Base-by-base conservation (phyloP, 805 yeast species). In the Lipomyces anomalus region DNA sequence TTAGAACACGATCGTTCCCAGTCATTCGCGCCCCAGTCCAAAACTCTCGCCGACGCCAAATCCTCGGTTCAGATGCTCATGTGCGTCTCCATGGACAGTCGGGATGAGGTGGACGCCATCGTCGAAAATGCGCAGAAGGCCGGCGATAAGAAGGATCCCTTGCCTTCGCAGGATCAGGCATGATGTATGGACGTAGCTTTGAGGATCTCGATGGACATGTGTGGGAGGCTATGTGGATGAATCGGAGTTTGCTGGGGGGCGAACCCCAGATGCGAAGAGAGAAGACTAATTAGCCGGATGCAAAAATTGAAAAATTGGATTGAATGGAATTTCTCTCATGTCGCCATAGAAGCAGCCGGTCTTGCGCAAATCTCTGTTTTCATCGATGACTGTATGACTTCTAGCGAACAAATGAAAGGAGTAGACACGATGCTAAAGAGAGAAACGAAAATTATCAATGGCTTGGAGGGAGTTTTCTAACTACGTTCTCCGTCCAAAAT, bases 21-120 rank as follows among this genome's bases (percentile, higher is more conserved):
- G 16, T 21, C 30, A 4, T 36, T 36, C 33, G 29, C 30, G 9
- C 39, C 39, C 3, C 1, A 17, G 39, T 36, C 39, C 17, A 36
- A 36, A 22, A 22, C 32, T 4, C n/a, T 36, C 0, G 30, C 39
- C 30, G 39, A 36, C 32, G 39, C 30, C 39, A 36, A 36, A 36
- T 36, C 39, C 32, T 36, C 39, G 18, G n/a, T 11, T 22, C 39
- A 36, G 39, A 36, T 36, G 39, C 39, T 36, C 39, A 36, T 36
- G 20, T 36, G 39, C n/a, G 16, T 36, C 32, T 7, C 39, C 29
- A 22, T 22, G 32, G 30, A 36, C 30, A 36, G 39, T 20, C 30
- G 29, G 16, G 39, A 36, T 22, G 39, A 36, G 30, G 39, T 36
- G 16, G 39, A 36, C 33, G 32, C 39, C 29, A 36, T 21, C 1